These are phyloP conservation scores for Kazachstania viticola DNA, from an alignment of 805 yeast genomes.

Conservation along the genomic window DNA sequence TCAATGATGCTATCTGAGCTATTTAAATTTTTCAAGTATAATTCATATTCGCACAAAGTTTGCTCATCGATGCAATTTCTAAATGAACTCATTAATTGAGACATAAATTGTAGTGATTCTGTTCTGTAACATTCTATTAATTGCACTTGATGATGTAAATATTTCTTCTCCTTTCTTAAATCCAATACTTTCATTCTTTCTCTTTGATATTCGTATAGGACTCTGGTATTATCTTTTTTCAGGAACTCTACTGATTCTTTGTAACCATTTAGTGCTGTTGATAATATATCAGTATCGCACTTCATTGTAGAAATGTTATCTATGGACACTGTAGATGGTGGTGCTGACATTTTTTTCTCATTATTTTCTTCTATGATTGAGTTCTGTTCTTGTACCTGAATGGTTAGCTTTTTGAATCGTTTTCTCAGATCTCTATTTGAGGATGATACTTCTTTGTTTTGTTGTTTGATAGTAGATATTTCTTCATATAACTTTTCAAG, in stretches of 20 bases:
- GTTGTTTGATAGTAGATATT: too few species aligned
- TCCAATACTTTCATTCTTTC: slow-evolving; percentile 20
- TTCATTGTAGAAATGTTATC: too few species aligned
- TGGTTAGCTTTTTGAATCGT: too few species aligned
- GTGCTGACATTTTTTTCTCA: too few species aligned
- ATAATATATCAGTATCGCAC: too few species aligned
- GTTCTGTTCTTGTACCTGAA: too few species aligned
- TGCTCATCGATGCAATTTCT: slow-evolving; percentile 12
- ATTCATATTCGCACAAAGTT: slow-evolving; percentile 11
- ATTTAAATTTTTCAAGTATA: slow-evolving; percentile 9
- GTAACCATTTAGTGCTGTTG: too few species aligned
- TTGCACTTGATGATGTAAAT: slow-evolving; percentile 9
- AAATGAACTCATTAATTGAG: slow-evolving; percentile 19
- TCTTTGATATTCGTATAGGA: slow-evolving; percentile 12
- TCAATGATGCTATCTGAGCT: background rate
- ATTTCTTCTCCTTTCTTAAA: slow-evolving; percentile 10
- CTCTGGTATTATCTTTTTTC: slow-evolving; percentile 5
- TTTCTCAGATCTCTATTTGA: too few species aligned
- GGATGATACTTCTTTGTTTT: too few species aligned
- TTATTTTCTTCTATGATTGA: too few species aligned
- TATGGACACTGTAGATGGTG: too few species aligned
- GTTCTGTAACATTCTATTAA: slow-evolving; percentile 13
- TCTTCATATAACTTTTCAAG: too few species aligned
- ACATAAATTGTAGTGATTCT: slow-evolving; percentile 20
- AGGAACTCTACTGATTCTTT: background rate